Evolutionary conservation across 176 grass and related monocot genomes (phyloP).

Genomic region (Carex parvula): DNA sequence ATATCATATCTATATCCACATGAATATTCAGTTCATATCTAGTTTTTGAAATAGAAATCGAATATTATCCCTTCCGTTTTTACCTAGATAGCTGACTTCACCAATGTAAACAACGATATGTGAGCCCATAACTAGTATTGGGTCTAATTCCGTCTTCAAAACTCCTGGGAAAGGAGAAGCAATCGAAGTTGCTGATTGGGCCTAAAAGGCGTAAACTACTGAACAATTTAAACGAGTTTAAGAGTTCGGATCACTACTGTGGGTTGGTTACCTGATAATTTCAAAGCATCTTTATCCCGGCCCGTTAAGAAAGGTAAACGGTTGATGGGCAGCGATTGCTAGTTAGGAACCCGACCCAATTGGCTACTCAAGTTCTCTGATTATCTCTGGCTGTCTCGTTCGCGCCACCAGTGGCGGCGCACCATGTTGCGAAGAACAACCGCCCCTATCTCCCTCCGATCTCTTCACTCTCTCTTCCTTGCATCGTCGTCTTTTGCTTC

Average conservation of each 20-base stretch:
- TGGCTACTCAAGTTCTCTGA: neutral
- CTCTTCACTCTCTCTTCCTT: constrained; percentile 20
- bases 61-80: too few species aligned
- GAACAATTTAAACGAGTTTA: neutral
- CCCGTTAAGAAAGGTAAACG: neutral
- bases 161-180: too few species aligned
- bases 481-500: constrained; percentile 13
- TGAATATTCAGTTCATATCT: too few species aligned
- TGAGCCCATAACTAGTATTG: too few species aligned
- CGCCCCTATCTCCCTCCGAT: neutral
- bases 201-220: neutral
- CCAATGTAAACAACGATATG: too few species aligned
- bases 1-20: too few species aligned
- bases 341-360: neutral
- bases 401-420: constrained; percentile 3
- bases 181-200: neutral
- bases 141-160: too few species aligned
- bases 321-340: neutral
- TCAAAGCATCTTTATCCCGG: neutral
- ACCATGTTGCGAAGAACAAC: constrained; percentile 25
- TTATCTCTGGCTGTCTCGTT: neutral
- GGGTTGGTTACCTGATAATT: neutral
- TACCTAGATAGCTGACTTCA: too few species aligned
- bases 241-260: neutral
- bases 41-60: too few species aligned